Evolutionary conservation across 441 rosid species (phyloP).

Genomic region (Populus tomentosa): DNA sequence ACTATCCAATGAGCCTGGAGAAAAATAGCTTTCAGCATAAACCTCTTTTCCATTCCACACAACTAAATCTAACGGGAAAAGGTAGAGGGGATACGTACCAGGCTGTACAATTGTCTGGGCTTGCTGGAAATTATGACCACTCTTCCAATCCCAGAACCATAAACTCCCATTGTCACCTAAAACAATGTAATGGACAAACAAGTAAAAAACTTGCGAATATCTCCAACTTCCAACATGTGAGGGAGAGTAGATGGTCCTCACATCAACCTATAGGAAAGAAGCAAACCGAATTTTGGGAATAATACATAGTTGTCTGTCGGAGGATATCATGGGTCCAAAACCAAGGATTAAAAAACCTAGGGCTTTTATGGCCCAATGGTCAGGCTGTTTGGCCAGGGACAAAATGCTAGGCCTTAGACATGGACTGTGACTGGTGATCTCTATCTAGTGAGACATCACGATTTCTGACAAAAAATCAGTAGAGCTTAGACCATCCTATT

Average conservation of each 20-base stretch:
- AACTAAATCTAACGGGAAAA: not conserved
- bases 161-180: slow-evolving; percentile 94
- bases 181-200: not conserved
- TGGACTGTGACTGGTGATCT: too few relatives aligned
- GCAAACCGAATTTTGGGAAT: not conserved
- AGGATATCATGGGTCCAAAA: too few relatives aligned
- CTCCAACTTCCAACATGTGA: not conserved
- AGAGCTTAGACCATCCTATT: too few relatives aligned
- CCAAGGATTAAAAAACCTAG: too few relatives aligned
- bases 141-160: slow-evolving; percentile 99
- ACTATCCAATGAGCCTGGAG: slow-evolving; percentile 92
- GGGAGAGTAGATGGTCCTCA: not conserved
- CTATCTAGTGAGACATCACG: too few relatives aligned
- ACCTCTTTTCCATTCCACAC: not conserved
- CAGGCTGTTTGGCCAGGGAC: too few relatives aligned
- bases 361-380: too few relatives aligned
- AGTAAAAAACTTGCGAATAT: not conserved
- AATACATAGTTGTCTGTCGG: not conserved
- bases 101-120: slow-evolving; percentile 93
- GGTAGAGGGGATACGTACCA: slow-evolving; percentile 40
- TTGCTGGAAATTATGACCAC: slow-evolving; percentile 97
- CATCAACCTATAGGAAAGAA: not conserved
- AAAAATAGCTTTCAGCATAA: not conserved
- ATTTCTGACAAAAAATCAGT: not conserved
- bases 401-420: too few relatives aligned